phyloP scores from a whole-genome alignment of 371 early-diverging fungal species.

The Mortierella sp. region DNA sequence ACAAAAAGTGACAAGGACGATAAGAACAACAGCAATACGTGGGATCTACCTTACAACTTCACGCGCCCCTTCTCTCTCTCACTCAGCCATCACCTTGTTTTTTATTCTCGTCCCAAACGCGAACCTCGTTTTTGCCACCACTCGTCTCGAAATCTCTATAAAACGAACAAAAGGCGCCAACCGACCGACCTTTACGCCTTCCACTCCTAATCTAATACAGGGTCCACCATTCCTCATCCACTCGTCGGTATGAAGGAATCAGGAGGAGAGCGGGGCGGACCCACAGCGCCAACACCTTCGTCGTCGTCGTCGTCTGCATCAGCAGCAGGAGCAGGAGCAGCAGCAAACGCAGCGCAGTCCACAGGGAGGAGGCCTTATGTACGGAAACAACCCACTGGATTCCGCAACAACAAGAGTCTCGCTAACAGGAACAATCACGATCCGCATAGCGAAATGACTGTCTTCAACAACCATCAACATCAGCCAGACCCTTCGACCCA shows the following conservation, averaged over 20 bases:
- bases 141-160: background rate
- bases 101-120: constrained; percentile 1
- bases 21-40: too few relatives aligned
- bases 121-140: background rate
- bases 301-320: background rate
- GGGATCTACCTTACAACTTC: background rate
- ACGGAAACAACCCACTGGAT: constrained; percentile 27
- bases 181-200: background rate
- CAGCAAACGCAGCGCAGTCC: background rate
- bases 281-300: background rate
- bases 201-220: background rate
- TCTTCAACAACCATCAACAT: constrained; percentile 36
- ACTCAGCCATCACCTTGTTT: background rate
- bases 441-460: constrained; percentile 21
- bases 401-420: constrained; percentile 26
- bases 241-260: constrained; percentile 31
- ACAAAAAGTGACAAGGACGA: background rate
- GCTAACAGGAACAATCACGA: constrained; percentile 21
- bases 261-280: constrained; percentile 29
- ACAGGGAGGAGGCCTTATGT: constrained; percentile 34
- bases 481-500: constrained; percentile 39
- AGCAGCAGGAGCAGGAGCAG: constrained; percentile 1
- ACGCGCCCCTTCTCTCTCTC: background rate
- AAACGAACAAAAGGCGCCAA: background rate
- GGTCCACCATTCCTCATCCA: constrained; percentile 11